Conservation (phyloP, 2,329 filamentous ascomycete species). For the Emericellopsis cladophorae region DNA sequence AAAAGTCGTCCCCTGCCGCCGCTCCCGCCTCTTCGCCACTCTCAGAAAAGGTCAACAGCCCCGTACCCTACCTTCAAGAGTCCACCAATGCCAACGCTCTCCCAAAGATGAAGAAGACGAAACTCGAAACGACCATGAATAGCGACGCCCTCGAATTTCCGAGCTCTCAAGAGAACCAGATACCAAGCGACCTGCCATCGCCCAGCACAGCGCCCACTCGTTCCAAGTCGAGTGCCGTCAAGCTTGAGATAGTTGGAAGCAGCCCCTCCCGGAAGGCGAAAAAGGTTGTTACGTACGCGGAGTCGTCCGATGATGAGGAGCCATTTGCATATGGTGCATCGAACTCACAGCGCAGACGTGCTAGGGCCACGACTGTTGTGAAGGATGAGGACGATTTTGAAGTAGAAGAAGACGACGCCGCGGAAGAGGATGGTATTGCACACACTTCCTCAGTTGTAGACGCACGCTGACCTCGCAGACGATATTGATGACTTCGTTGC, state of each 20-base stretch:
- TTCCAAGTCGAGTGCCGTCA: slow-evolving; percentile 10
- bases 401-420: slow-evolving; percentile 49
- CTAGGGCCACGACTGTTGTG: slow-evolving; percentile 43
- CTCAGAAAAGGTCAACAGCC: slow-evolving; percentile 12
- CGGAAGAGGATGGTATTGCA: slow-evolving; percentile 47
- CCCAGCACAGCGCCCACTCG: slow-evolving; percentile 19
- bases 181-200: slow-evolving; percentile 5
- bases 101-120: slow-evolving; percentile 14
- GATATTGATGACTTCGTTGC: slow-evolving; percentile 84
- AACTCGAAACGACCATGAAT: slow-evolving; percentile 57
- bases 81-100: slow-evolving; percentile 26
- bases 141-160: slow-evolving; percentile 60
- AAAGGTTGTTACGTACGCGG: slow-evolving; percentile 64
- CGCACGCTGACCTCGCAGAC: slow-evolving; percentile 19
- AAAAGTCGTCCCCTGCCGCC: slow-evolving; percentile 22
- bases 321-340: slow-evolving; percentile 40
- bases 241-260: slow-evolving; percentile 33
- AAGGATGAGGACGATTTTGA: slow-evolving; percentile 62
- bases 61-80: slow-evolving; percentile 20
- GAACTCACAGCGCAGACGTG: slow-evolving; percentile 21
- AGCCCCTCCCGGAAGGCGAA: slow-evolving; percentile 67
- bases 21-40: slow-evolving; percentile 16
- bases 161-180: slow-evolving; percentile 55
- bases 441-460: not conserved
- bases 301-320: slow-evolving; percentile 72